These are phyloP conservation scores for Vigna trinervia DNA, from an alignment of 306 rosid species.

Conservation along the genomic window DNA sequence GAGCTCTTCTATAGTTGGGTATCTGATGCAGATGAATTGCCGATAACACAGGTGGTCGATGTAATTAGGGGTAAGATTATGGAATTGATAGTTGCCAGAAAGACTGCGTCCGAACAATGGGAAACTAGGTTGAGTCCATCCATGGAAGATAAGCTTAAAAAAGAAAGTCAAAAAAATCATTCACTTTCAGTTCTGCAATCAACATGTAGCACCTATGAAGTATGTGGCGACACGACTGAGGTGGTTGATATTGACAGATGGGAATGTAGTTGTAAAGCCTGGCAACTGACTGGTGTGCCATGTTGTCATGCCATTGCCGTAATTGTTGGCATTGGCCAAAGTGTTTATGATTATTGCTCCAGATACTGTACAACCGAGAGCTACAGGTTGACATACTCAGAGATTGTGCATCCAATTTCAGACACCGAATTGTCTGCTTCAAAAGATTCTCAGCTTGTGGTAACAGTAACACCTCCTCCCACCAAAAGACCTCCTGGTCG, in stretches of 20 bases:
- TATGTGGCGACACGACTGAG: conserved; percentile 79
- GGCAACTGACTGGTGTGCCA: conserved; percentile 86
- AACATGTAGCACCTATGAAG: conserved; percentile 76
- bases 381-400: conserved; percentile 85
- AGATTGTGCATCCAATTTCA: conserved; percentile 66
- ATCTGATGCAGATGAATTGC: conserved; percentile 84
- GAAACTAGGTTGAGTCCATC: conserved; percentile 79
- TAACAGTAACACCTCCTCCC: conserved; percentile 92
- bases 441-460: conserved; percentile 58
- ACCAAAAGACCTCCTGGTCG: conserved; percentile 95
- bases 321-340: conserved; percentile 61
- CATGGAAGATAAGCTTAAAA: conserved; percentile 89
- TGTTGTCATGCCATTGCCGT: conserved; percentile 91
- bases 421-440: conserved; percentile 51
- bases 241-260: conserved; percentile 76
- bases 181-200: conserved; percentile 66
- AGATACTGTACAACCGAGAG: conserved; percentile 78
- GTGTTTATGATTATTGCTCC: conserved; percentile 85
- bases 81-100: conserved; percentile 76
- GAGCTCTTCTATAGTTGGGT: conserved; percentile 94
- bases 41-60: conserved; percentile 97
- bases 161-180: conserved; percentile 62
- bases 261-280: conserved; percentile 93
- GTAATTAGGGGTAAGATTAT: conserved; percentile 78
- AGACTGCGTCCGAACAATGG: conserved; percentile 76